phyloP scores from a whole-genome alignment of 495 filamentous ascomycete genomes.

The Penicillium daleae region DNA sequence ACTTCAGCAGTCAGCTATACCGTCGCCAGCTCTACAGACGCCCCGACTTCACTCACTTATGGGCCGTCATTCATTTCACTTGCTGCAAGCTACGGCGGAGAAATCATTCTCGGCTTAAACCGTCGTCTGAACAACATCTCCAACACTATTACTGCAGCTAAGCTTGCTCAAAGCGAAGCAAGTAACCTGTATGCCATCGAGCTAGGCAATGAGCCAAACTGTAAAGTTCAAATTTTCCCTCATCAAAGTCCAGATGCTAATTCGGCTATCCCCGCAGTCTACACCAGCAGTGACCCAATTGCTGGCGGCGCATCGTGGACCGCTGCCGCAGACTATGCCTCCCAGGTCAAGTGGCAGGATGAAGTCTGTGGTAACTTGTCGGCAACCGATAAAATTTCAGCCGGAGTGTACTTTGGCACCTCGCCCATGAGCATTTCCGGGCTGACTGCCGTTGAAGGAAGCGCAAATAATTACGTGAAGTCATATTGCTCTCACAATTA shows the following conservation, averaged over 20 bases:
- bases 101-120: constrained; percentile 60
- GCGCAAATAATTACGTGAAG: constrained; percentile 51
- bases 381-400: constrained; percentile 52
- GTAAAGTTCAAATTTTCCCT: constrained; percentile 35
- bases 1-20: constrained; percentile 57
- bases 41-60: constrained; percentile 58
- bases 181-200: constrained; percentile 60
- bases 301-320: constrained; percentile 56
- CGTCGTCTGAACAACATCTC: constrained; percentile 57
- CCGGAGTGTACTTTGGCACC: constrained; percentile 60
- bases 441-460: constrained; percentile 53
- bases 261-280: constrained; percentile 6
- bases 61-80: constrained; percentile 58
- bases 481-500: constrained; percentile 65
- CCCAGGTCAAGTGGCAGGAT: constrained; percentile 58
- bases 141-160: constrained; percentile 60
- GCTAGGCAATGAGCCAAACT: constrained; percentile 65
- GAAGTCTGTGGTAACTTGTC: constrained; percentile 53
- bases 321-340: constrained; percentile 54
- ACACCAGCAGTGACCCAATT: constrained; percentile 47
- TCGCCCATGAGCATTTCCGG: constrained; percentile 55
- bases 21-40: constrained; percentile 57
- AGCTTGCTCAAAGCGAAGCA: constrained; percentile 47
- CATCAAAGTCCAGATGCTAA: background rate
- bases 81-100: constrained; percentile 54